phyloP scores from a whole-genome alignment of 208 protist species.

The Histomonas meleagridis region DNA sequence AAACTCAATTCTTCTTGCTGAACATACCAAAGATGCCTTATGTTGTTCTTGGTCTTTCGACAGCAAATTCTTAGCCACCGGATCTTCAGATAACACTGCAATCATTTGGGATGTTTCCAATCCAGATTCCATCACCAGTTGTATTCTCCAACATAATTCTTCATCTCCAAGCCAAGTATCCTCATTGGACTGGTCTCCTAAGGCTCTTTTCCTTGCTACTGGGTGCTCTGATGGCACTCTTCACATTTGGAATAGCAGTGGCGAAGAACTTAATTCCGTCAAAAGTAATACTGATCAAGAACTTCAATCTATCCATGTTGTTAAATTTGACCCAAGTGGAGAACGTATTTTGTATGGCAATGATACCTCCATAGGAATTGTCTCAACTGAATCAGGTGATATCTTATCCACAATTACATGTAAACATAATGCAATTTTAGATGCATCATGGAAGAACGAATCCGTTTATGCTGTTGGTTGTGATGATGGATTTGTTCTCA shows the following conservation, averaged over 20 bases:
- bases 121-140: not conserved
- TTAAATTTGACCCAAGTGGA: not conserved
- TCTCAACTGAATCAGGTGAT: not conserved
- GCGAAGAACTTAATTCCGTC: not conserved
- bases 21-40: not conserved
- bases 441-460: not conserved
- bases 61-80: not conserved
- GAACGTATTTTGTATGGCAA: not conserved
- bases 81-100: not conserved
- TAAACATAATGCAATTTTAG: not conserved
- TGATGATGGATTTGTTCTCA: not conserved
- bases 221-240: not conserved
- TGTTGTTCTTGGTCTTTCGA: not conserved
- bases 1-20: constrained; percentile 7
- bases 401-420: not conserved
- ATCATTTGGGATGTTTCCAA: not conserved
- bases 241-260: not conserved
- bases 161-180: not conserved
- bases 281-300: not conserved
- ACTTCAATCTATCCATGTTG: not conserved
- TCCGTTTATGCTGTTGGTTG: not conserved
- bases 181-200: not conserved
- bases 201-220: not conserved
- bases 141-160: not conserved
- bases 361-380: not conserved